Percentiles rank a stretch among this genome's conserved stretches.
These are phyloP conservation scores for Pyricularia sp. DNA, from an alignment of 2,329 filamentous ascomycete genomes.

Conservation along the genomic window DNA sequence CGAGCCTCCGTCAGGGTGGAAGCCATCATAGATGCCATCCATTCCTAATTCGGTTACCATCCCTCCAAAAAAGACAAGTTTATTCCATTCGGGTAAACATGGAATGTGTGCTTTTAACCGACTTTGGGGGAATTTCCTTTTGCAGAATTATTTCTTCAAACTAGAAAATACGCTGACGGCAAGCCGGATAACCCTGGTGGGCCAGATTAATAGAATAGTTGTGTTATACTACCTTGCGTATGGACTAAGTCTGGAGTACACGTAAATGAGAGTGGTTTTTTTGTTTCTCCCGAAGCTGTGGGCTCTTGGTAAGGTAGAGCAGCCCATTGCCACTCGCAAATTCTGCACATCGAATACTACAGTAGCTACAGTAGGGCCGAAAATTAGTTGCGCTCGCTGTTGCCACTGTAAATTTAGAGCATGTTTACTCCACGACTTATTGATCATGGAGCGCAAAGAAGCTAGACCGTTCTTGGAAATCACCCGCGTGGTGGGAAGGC, in stretches of 20 bases:
- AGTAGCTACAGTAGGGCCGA: not conserved
- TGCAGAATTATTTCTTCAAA: not conserved
- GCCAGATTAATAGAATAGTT: not conserved
- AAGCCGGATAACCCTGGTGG: not conserved
- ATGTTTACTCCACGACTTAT: not conserved
- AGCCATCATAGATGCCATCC: not conserved
- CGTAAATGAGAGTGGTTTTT: too few relatives aligned
- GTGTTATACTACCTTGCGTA: not conserved
- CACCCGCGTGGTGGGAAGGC: not conserved
- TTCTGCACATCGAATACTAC: not conserved
- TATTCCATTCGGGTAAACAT: not conserved
- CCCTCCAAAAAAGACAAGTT: not conserved
- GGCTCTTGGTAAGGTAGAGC: not conserved
- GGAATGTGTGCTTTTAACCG: not conserved
- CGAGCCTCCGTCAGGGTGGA: not conserved
- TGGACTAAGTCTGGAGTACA: too few relatives aligned
- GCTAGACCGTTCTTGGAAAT: not conserved
- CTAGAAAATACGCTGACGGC: not conserved
- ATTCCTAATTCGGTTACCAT: not conserved
- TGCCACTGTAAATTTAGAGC: not conserved
- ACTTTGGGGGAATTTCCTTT: not conserved
- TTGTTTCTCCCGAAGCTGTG: too few relatives aligned
- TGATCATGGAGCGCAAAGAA: not conserved
- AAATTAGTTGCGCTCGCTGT: not conserved
- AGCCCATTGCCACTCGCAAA: not conserved